Conservation (phyloP, 495 filamentous ascomycete genomes). For the Xylaria bambusicola region DNA sequence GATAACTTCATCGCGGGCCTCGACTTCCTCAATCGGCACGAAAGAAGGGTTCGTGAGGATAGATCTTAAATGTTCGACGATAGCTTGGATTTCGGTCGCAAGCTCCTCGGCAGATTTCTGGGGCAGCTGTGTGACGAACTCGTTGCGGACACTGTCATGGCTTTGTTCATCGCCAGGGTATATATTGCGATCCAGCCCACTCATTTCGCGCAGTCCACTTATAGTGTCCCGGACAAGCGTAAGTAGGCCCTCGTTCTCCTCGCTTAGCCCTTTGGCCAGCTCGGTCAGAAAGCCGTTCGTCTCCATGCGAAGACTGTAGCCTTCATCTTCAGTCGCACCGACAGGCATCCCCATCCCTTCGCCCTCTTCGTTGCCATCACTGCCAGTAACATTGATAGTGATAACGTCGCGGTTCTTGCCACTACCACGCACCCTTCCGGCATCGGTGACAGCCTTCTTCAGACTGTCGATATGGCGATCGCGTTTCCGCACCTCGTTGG, state of each 20-base stretch:
- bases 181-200: conserved; percentile 62
- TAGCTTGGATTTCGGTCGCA: conserved; percentile 66
- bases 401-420: conserved; percentile 52
- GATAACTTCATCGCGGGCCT: conserved; percentile 88
- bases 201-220: conserved; percentile 72
- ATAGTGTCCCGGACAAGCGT: conserved; percentile 70
- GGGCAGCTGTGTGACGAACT: conserved; percentile 50
- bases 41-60: conserved; percentile 94
- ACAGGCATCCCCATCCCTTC: conserved; percentile 38
- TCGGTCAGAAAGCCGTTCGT: conserved; percentile 91
- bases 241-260: conserved; percentile 89
- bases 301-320: conserved; percentile 77
- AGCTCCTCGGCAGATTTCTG: conserved; percentile 67
- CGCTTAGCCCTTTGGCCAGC: conserved; percentile 81
- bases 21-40: conserved; percentile 92
- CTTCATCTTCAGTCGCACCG: conserved; percentile 56
- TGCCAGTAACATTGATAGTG: conserved; percentile 56
- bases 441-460: conserved; percentile 71
- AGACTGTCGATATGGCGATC: conserved; percentile 85
- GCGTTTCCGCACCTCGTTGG: conserved; percentile 88
- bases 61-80: conserved; percentile 76
- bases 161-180: conserved; percentile 45
- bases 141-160: conserved; percentile 36
- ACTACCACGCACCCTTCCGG: conserved; percentile 48
- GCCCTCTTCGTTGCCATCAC: conserved; percentile 39